phyloP scores from a whole-genome alignment of 2,329 filamentous ascomycete genomes.

The Eutypella sp. region DNA sequence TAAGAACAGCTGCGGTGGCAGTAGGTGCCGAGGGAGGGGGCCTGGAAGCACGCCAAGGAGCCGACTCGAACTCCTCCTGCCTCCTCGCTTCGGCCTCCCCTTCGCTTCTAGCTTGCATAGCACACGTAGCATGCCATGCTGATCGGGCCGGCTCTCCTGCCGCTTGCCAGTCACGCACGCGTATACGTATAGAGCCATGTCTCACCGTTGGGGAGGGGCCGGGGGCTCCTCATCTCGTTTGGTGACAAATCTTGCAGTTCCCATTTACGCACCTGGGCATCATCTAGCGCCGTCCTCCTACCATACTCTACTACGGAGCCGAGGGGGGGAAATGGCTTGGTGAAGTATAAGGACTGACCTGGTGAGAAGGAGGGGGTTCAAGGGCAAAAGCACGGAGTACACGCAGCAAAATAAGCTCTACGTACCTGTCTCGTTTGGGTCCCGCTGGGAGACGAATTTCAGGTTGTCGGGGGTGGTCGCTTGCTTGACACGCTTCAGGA shows the following conservation, averaged over 20 bases:
- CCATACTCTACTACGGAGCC: too few species aligned
- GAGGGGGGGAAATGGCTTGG: too few species aligned
- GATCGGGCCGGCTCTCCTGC: background rate
- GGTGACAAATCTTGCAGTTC: background rate
- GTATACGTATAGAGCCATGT: background rate
- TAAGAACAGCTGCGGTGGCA: background rate
- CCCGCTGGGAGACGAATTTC: slow-evolving; percentile 31
- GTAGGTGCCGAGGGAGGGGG: background rate
- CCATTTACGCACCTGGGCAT: background rate
- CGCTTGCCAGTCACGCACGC: background rate
- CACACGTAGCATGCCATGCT: too few species aligned
- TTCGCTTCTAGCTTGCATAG: too few species aligned
- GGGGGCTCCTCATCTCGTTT: background rate
- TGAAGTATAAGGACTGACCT: background rate
- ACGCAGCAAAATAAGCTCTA: background rate
- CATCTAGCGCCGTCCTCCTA: background rate
- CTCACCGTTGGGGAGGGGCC: background rate
- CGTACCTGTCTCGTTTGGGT: slow-evolving; percentile 20
- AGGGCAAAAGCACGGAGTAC: background rate
- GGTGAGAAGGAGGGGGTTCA: background rate
- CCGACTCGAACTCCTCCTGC: too few species aligned
- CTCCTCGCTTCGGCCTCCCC: too few species aligned
- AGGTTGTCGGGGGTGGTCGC: slow-evolving; percentile 26
- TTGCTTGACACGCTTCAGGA: slow-evolving; percentile 42
- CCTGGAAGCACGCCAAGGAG: too few species aligned